Base-by-base conservation (phyloP, 208 protist species). In the Acanthamoeba castellanii region DNA sequence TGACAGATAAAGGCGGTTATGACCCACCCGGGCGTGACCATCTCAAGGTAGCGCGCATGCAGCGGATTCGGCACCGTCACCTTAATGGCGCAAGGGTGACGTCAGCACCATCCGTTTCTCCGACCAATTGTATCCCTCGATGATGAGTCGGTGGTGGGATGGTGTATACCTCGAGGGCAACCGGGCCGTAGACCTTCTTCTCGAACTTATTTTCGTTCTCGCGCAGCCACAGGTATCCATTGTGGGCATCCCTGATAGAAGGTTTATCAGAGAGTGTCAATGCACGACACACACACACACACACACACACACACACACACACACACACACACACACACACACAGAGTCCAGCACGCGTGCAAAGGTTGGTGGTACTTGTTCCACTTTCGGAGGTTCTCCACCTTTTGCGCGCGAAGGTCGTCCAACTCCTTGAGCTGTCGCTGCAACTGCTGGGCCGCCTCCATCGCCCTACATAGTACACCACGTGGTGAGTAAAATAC, bases 171-270 rank as follows among this genome's bases (percentile, higher is more conserved):
- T 97, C 88, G 22, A 96, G 20, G 25, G 59, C 94, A 34, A 97
- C 37, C 11, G 96, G 96, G 18, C 96, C 96, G 50, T 66, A 96
- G 0, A 97, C 96, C 32, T 68, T 20, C 1, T 95, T 52, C 45
- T 94, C 27, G 30, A 96, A 96, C 52, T 57, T 94, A 55, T 96
- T 82, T n/a, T 42, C 22, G 74, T 95, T 93, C 27, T 95, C 30
- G 25, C 74, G 25, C n/a, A 96, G 30, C 45, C 52, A 95, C 34
- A 52, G 6, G 42, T 92, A 96, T 0, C 92, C 92, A 11, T 78
- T 30, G 42, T 37, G 95, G 3, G 61, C 30, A 9, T 94, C 68
- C 6, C 27, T 22, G 9, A 18, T 55, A 18, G 13, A 55, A 18
- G 50, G 9, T 11, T 55, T 11, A 55, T 55, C 13, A 18, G 50